Base-by-base conservation (phyloP, 2,329 filamentous ascomycete species). In the Periconia macrospinosa region DNA sequence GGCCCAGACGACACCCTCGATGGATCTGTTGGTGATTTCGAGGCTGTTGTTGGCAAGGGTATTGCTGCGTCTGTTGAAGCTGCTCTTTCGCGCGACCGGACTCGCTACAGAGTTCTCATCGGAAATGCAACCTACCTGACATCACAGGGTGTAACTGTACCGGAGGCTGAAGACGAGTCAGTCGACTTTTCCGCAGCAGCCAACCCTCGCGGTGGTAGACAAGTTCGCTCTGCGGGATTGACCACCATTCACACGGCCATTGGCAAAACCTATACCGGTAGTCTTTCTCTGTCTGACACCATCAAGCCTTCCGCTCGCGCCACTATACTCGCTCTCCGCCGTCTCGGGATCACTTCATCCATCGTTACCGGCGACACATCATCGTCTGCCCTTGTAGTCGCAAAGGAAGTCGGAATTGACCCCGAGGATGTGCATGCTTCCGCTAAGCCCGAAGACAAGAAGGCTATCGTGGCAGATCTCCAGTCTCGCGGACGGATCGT, bases 301-400 rank as follows among this genome's bases (percentile, higher is more conserved):
- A 87, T 99, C 74, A 99, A 99, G 74, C 86, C 90, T 10, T 91
- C 90, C 19, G 92, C 94, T 0, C 83, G 85, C 6, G 91, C 91
- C 10, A 84, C 91, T 9, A 87, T 99, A 54, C 79, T 88, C 9
- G 92, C 93, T 3, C 83, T 99, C 41, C 86, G 90, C 70, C 85
- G 84, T 56, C 91, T 97, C 85, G 88, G 89, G 19, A 88, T 97
- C 74, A 88, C 88, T 63, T 91, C 90, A 11, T 91, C 92, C 45
- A 92, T 99, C 62, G 91, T 99, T 10, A 99, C 94, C 0, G 94
- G 94, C 54, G 94, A 99, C 75, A 92, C 96, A 65, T 84, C 84
- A 40, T 85, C 89, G 30, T 93, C 94, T 0, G 94, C 94, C 0
- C 76, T 92, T 0, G 88, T 91, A 14, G 92, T 97, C 37, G 94